Conservation (phyloP, 2,329 filamentous ascomycete genomes). For the Fusarium chlamydosporum region DNA sequence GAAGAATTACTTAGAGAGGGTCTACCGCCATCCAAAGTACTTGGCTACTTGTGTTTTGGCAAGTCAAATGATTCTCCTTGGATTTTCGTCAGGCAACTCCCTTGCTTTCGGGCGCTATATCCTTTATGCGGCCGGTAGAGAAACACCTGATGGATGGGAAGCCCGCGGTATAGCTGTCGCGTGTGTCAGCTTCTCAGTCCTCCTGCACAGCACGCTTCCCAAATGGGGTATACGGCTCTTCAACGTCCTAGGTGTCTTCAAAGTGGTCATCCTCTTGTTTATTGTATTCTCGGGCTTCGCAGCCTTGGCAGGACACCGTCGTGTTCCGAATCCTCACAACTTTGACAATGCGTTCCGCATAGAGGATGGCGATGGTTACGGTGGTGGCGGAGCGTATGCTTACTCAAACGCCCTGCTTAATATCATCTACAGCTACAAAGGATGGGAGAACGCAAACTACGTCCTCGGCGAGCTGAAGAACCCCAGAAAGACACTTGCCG, state of each 20-base stretch:
- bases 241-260: slow-evolving; percentile 72
- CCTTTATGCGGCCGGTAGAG: slow-evolving; percentile 66
- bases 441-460: slow-evolving; percentile 76
- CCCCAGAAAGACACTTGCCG: slow-evolving; percentile 66
- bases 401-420: slow-evolving; percentile 71
- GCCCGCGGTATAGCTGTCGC: slow-evolving; percentile 69
- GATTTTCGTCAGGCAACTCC: slow-evolving; percentile 71
- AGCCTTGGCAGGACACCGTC: slow-evolving; percentile 65
- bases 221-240: slow-evolving; percentile 72
- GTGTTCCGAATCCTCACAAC: slow-evolving; percentile 66
- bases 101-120: slow-evolving; percentile 72
- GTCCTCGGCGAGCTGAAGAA: slow-evolving; percentile 71
- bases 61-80: slow-evolving; percentile 72
- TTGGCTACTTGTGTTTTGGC: slow-evolving; percentile 72
- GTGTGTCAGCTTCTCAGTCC: slow-evolving; percentile 68
- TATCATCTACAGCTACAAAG: slow-evolving; percentile 73
- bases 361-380: slow-evolving; percentile 60
- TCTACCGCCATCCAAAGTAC: slow-evolving; percentile 71
- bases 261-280: slow-evolving; percentile 70
- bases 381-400: slow-evolving; percentile 64
- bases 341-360: slow-evolving; percentile 69
- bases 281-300: slow-evolving; percentile 73
- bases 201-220: slow-evolving; percentile 66
- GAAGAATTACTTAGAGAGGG: slow-evolving; percentile 76
- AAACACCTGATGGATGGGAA: slow-evolving; percentile 66